phyloP scores from a whole-genome alignment of 2,329 filamentous ascomycete species.

The Metarhizium humberi region DNA sequence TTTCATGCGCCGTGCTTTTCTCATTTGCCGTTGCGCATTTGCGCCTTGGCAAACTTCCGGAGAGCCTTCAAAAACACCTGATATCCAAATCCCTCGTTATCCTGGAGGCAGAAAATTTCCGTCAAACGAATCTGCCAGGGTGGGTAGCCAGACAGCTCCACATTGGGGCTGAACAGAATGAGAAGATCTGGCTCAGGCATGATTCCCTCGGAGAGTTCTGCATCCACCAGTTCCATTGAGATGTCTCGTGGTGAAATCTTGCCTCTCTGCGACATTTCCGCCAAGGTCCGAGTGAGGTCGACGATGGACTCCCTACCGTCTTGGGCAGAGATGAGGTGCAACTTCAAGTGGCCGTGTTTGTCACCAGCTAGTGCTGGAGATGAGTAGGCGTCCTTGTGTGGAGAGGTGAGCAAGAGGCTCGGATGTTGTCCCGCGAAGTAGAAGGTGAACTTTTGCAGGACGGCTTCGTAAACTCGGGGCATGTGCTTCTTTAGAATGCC shows the following conservation, averaged over 20 bases:
- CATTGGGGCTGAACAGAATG: slow-evolving; percentile 73
- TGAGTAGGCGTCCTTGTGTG: slow-evolving; percentile 30
- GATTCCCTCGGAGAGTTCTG: slow-evolving; percentile 69
- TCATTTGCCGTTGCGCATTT: slow-evolving; percentile 74
- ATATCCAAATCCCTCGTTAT: slow-evolving; percentile 81
- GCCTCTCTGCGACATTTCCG: slow-evolving; percentile 86
- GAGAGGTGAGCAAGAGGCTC: slow-evolving; percentile 48
- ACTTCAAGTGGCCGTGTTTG: slow-evolving; percentile 34
- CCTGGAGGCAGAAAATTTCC: slow-evolving; percentile 76
- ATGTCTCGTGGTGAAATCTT: slow-evolving; percentile 80
- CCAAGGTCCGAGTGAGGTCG: slow-evolving; percentile 86
- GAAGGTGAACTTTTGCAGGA: slow-evolving; percentile 68
- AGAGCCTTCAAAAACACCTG: slow-evolving; percentile 84
- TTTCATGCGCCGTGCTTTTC: neutral
- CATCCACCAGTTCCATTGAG: slow-evolving; percentile 75
- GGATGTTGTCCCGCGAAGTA: slow-evolving; percentile 79
- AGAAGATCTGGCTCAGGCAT: slow-evolving; percentile 87
- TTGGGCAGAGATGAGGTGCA: slow-evolving; percentile 77
- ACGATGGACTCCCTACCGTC: slow-evolving; percentile 92
- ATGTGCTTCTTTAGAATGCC: slow-evolving; percentile 85
- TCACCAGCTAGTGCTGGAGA: slow-evolving; percentile 16
- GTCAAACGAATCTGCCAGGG: slow-evolving; percentile 94
- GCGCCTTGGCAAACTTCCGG: slow-evolving; percentile 74
- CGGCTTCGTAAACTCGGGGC: slow-evolving; percentile 70
- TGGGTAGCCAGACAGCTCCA: slow-evolving; percentile 84